Conservation (phyloP, 2,329 filamentous ascomycete genomes). For the Chaetomium sp. region DNA sequence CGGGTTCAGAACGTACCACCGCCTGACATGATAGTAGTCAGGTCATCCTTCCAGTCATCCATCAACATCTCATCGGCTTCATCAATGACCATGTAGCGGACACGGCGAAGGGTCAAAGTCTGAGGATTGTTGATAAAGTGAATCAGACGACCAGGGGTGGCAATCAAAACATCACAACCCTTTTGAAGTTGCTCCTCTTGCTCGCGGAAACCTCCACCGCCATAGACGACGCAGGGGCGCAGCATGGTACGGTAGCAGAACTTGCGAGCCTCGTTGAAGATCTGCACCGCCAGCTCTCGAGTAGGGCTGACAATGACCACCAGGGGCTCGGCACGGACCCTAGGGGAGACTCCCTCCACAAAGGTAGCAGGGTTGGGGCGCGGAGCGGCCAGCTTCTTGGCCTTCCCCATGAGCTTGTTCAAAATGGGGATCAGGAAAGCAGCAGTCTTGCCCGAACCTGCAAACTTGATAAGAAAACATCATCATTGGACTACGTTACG, state of each 20-base stretch:
- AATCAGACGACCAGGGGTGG: slow-evolving; percentile 76
- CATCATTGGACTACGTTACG: background rate
- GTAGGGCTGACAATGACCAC: slow-evolving; percentile 81
- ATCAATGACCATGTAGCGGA: slow-evolving; percentile 79
- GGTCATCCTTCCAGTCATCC: slow-evolving; percentile 68
- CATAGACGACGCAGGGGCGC: slow-evolving; percentile 83
- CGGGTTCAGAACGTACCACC: slow-evolving; percentile 56
- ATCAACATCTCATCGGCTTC: slow-evolving; percentile 92
- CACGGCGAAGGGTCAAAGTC: slow-evolving; percentile 63
- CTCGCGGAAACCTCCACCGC: slow-evolving; percentile 61
- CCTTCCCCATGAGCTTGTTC: slow-evolving; percentile 92
- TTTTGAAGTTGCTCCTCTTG: slow-evolving; percentile 68
- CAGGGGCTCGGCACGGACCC: slow-evolving; percentile 73
- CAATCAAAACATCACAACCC: slow-evolving; percentile 86
- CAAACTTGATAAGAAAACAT: slow-evolving; percentile 3
- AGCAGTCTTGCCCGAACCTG: slow-evolving; percentile 93
- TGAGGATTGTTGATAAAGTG: slow-evolving; percentile 73
- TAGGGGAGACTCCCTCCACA: slow-evolving; percentile 37
- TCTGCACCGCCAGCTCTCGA: slow-evolving; percentile 86
- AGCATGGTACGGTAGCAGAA: slow-evolving; percentile 94
- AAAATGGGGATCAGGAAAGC: slow-evolving; percentile 86
- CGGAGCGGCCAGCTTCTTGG: slow-evolving; percentile 73
- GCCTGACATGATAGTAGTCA: slow-evolving; percentile 70
- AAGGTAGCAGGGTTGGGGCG: slow-evolving; percentile 61
- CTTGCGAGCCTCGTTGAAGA: slow-evolving; percentile 89